Conservation (phyloP, 2,329 filamentous ascomycete genomes). For the Colletotrichum lentis region DNA sequence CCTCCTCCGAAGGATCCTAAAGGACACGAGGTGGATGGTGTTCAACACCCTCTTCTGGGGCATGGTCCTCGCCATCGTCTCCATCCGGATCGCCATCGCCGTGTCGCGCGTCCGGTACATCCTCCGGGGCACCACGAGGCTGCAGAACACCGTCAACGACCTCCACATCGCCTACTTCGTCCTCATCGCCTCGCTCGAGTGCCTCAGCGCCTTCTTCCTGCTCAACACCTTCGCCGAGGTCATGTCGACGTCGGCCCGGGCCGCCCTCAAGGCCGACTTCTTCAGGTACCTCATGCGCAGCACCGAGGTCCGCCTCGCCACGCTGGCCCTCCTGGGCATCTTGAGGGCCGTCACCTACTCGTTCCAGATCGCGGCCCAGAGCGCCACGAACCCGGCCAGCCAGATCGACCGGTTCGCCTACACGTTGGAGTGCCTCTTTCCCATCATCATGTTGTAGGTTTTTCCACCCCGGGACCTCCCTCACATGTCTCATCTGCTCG, state of each 20-base stretch:
- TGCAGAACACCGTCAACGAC: conserved; percentile 48
- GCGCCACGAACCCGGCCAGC: conserved; percentile 48
- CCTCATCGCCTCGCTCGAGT: conserved; percentile 52
- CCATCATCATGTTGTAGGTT: conserved; percentile 52
- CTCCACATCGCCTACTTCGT: conserved; percentile 55
- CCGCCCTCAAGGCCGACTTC: conserved; percentile 44
- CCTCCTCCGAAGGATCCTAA: conserved; percentile 60
- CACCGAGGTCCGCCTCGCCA: conserved; percentile 52
- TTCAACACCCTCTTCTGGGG: conserved; percentile 65
- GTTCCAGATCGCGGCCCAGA: conserved; percentile 50
- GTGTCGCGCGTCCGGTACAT: conserved; percentile 46
- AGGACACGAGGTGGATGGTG: conserved; percentile 50
- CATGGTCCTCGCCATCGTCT: conserved; percentile 61
- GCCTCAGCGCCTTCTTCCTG: conserved; percentile 51
- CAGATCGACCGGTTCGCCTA: conserved; percentile 54
- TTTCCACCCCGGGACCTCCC: no score
- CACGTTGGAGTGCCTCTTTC: conserved; percentile 53
- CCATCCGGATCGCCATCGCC: conserved; percentile 56
- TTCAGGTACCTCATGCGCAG: conserved; percentile 53
- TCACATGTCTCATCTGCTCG: no score
- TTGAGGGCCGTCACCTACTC: conserved; percentile 53
- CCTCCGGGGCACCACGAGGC: conserved; percentile 38
- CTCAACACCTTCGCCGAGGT: conserved; percentile 50
- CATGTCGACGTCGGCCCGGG: conserved; percentile 44
- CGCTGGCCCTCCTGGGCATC: conserved; percentile 50